phyloP scores from a whole-genome alignment of 257 asterid genomes.

The Coffea eugenioides region DNA sequence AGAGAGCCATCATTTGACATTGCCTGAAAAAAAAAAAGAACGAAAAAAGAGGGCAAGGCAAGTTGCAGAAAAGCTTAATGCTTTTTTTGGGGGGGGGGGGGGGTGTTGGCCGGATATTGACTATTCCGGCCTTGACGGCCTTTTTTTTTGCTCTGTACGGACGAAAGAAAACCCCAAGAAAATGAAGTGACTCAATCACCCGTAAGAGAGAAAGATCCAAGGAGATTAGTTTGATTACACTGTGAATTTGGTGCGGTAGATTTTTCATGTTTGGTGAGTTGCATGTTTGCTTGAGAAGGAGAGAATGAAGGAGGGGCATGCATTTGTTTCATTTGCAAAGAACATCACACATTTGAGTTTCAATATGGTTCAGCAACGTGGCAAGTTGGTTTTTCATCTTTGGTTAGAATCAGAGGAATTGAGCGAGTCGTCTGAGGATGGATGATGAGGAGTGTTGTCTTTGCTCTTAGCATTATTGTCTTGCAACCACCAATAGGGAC shows the following conservation, averaged over 20 bases:
- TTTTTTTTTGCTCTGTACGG: slow-evolving; percentile 11
- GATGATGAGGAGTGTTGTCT: background rate
- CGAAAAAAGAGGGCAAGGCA: background rate
- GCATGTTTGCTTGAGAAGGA: slow-evolving; percentile 6
- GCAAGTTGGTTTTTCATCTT: slow-evolving; percentile 15
- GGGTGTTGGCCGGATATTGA: slow-evolving; percentile 21
- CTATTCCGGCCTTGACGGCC: slow-evolving; percentile 30
- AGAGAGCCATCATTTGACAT: slow-evolving; percentile 42
- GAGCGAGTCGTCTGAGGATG: slow-evolving; percentile 22
- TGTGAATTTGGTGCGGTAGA: slow-evolving; percentile 17
- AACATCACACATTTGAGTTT: background rate
- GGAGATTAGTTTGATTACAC: background rate
- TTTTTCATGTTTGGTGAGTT: slow-evolving; percentile 14
- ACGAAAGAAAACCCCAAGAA: slow-evolving; percentile 22
- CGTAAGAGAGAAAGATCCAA: background rate
- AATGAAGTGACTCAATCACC: slow-evolving; percentile 15
- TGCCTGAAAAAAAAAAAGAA: slow-evolving; percentile 17
- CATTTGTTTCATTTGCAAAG: slow-evolving; percentile 10
- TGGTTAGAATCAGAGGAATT: slow-evolving; percentile 16
- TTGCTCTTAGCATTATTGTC: background rate
- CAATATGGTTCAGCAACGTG: slow-evolving; percentile 17
- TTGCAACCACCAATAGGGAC: background rate
- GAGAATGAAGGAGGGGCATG: slow-evolving; percentile 28
- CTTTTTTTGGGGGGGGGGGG: background rate
- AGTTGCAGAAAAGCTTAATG: background rate